phyloP scores from a whole-genome alignment of 2,329 filamentous ascomycete genomes.

The Talaromyces piceae region DNA sequence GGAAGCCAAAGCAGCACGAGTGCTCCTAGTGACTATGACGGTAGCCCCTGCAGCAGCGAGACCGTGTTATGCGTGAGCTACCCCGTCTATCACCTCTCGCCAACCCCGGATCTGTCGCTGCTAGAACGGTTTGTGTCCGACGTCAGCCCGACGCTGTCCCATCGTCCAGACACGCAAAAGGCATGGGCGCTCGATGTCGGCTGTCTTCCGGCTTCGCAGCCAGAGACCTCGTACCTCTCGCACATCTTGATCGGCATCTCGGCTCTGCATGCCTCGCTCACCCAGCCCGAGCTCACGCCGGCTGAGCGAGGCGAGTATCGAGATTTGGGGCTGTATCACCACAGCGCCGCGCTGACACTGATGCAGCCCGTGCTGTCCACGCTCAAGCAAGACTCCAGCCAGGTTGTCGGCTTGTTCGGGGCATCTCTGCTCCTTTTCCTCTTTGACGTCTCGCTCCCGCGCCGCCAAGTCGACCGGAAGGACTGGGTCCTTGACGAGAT shows the following conservation, averaged over 20 bases:
- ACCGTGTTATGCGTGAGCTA: neutral
- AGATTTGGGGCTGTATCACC: conserved; percentile 1
- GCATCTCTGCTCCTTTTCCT: conserved; percentile 4
- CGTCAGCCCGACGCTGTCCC: conserved; percentile 5
- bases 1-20: neutral
- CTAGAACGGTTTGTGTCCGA: conserved; percentile 4
- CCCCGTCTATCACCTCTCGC: neutral
- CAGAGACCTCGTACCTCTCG: conserved; percentile 4
- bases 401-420: conserved; percentile 1
- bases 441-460: conserved; percentile 2
- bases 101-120: neutral
- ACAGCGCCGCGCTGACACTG: conserved; percentile 2
- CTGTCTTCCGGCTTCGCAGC: neutral
- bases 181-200: conserved; percentile 3
- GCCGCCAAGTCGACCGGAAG: neutral
- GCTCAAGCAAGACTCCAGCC: neutral
- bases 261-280: conserved; percentile 2
- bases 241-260: conserved; percentile 7
- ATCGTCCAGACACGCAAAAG: conserved; percentile 1
- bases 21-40: neutral
- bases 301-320: neutral
- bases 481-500: conserved; percentile 7
- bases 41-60: neutral
- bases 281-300: neutral
- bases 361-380: conserved; percentile 2